phyloP scores from a whole-genome alignment of 1,139 yeast genomes.

The Saccharomyces hybrid region DNA sequence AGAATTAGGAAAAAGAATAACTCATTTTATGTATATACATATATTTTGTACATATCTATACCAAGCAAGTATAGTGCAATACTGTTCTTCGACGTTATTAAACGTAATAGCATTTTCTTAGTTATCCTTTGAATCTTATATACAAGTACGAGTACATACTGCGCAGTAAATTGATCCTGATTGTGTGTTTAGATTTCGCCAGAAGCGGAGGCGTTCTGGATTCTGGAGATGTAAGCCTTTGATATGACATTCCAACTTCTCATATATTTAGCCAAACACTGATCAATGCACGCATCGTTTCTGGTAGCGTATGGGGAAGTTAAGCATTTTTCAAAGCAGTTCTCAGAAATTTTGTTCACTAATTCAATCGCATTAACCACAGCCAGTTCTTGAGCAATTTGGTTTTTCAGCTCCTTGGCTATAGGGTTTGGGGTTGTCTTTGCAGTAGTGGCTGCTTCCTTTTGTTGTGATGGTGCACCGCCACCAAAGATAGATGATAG shows the following conservation, averaged over 20 bases:
- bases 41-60: not conserved
- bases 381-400: conserved; percentile 76
- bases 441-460: conserved; percentile 22
- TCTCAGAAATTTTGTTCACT: conserved; percentile 79
- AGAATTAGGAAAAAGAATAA: not conserved
- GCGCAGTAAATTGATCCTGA: not conserved
- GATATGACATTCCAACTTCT: conserved; percentile 84
- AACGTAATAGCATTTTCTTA: not conserved
- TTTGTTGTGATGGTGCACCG: conserved; percentile 27
- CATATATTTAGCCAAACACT: conserved; percentile 84
- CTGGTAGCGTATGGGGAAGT: conserved; percentile 38
- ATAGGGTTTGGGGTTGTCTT: conserved; percentile 31
- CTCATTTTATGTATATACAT: not conserved
- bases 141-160: not conserved
- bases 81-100: not conserved
- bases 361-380: conserved; percentile 83
- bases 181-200: conserved; percentile 23
- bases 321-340: conserved; percentile 78
- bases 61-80: not conserved
- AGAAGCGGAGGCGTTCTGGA: conserved; percentile 44
- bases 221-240: conserved; percentile 64
- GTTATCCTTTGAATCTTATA: not conserved
- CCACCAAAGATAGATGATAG: conserved; percentile 40
- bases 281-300: conserved; percentile 56
- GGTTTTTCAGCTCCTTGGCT: conserved; percentile 59